Conservation (phyloP, 306 rosid species). For the Ceratonia siliqua region DNA sequence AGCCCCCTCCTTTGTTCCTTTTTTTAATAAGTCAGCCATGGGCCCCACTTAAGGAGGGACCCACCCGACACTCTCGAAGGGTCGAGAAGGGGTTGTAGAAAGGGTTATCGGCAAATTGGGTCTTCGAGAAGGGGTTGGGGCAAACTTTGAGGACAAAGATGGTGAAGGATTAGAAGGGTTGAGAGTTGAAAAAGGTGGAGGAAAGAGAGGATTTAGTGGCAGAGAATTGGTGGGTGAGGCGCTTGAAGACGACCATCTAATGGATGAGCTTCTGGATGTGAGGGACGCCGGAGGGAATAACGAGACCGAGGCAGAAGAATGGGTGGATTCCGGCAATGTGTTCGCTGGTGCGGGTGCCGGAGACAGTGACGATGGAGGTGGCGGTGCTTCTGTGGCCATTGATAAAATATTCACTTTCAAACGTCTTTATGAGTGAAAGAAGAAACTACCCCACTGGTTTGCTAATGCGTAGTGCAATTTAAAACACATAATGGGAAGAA, state of each 20-base stretch:
- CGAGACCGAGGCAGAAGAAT: conserved; percentile 75
- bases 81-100: conserved; percentile 54
- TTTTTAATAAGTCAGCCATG: too few species aligned
- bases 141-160: conserved; percentile 77
- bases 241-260: conserved; percentile 83
- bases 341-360: conserved; percentile 44
- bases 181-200: conserved; percentile 63
- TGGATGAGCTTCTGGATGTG: conserved; percentile 81
- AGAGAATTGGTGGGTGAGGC: conserved; percentile 61
- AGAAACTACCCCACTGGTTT: too few species aligned
- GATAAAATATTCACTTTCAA: too few species aligned
- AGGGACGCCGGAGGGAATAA: conserved; percentile 60
- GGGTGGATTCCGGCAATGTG: conserved; percentile 46
- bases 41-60: too few species aligned
- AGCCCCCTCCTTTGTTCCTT: too few species aligned
- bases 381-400: conserved; percentile 91
- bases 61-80: too few species aligned
- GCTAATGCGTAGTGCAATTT: too few species aligned
- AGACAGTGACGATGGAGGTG: conserved; percentile 60
- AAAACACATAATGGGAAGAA: too few species aligned
- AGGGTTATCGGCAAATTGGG: background rate
- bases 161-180: conserved; percentile 80
- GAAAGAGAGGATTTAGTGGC: conserved; percentile 71
- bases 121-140: conserved; percentile 44
- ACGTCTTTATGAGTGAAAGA: too few species aligned